Base-by-base conservation (phyloP, 148 eudicot species). In the Rhododendron ferrugineum region DNA sequence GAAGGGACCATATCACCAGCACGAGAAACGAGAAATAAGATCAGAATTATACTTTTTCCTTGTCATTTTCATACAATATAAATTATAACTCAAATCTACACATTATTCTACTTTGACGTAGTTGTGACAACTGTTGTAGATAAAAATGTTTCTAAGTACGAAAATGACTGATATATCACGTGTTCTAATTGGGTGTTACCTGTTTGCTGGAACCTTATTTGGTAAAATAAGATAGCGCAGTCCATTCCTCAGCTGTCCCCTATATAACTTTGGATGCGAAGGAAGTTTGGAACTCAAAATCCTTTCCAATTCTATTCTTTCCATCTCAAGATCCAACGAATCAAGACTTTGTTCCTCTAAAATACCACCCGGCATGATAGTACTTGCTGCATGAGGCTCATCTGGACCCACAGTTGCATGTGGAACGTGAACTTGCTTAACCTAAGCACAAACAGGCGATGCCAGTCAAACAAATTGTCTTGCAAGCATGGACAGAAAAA, bases 171-270 rank as follows among this genome's bases (percentile, higher is more conserved):
- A 86, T 80, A n/a, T 40, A 62, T 14, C 44, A 49, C 11, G 14
- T 46, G 47, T 14, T 50, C 49, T 80, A 80, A 77, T 75, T 70
- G 60, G 16, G 52, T 16, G 28, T 34, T 91, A 97, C 99, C 99
- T 97, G 89, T 94, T 95, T 81, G 96, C 94, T 83, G 99, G 99
- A 93, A 97, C 98, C 89, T 97, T 97, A 85, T 97, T 97, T 60
- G 98, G 99, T 86, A 97, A 91, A 88, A 97, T 95, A 82, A 97
- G 90, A 89, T 94, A 97, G 86, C 96, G 98, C 37, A 97, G 93
- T 54, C 99, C 99, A 95, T 94, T 97, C 85, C 87, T 91, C 68
- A 97, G 84, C 83, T 97, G 98, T 70, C 99, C 99, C 84, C 94
- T 89, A 84, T 92, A 88, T 88, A 97, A 82, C 87, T 91, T 97